Base-by-base conservation (phyloP, 106 monocot genomes). In the Chionographis japonica region DNA sequence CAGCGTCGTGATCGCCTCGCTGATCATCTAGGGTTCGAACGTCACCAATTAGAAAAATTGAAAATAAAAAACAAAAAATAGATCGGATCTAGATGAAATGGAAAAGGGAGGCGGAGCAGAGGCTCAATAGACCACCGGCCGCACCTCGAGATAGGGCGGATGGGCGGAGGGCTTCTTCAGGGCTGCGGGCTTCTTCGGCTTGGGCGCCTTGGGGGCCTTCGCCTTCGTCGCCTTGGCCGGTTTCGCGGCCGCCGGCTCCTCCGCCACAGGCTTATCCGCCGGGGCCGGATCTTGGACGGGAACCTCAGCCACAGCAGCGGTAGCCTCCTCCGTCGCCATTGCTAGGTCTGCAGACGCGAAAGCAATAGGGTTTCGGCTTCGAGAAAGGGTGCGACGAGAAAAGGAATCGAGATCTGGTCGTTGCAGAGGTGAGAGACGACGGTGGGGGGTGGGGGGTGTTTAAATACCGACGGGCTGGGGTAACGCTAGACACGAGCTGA, bases 61-160 rank as follows among this genome's bases (percentile, higher is more conserved):
- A 3, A 46, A 57, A 39, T 20, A 7, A 58, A 70, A 12, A 18
- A 12, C 40, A 14, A 57, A 7, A 40, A 58, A 12, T 50, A 20
- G 13, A 56, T 11, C 11, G 43, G 37, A 54, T 19, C 66, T 15
- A n/a, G 12, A 36, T 35, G 5, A 10, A 61, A 2, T 1, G 51
- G 4, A 18, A 4, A 2, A 8, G 0, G 6, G 7, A 59, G 6
- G 10, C 19, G 1, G 17, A 36, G 2, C 18, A 19, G 35, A 3
- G 8, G 46, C 2, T 2, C 17, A 20, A 35, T 50, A 14, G 10
- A 37, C 38, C 4, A 20, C 1, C 6, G 42, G 8, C 16, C 15
- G 37, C 39, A 94, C 94, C 87, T 88, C 94, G 16, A 79, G 63
- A 54, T 94, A 94, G 18, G 94, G 77, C 9, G 94, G 94, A 50